These are phyloP conservation scores for Drechslerella dactyloides DNA, from an alignment of 2,329 filamentous ascomycete species.

Conservation along the genomic window DNA sequence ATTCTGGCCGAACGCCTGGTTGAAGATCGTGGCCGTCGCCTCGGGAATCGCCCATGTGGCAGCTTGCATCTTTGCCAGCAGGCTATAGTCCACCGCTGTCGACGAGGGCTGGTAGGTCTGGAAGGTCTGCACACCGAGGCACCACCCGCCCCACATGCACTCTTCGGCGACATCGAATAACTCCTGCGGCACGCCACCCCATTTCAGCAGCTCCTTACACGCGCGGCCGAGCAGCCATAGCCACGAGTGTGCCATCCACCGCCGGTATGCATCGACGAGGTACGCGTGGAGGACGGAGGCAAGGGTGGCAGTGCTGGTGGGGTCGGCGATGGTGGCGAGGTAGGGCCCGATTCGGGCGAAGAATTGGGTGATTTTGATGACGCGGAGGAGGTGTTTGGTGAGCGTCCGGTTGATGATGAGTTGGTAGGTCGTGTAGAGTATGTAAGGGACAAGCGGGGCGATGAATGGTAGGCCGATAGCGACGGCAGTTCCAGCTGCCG, in stretches of 20 bases:
- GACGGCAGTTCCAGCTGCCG: conserved; percentile 40
- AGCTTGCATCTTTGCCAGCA: conserved; percentile 41
- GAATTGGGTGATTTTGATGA: conserved; percentile 48
- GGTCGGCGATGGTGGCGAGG: conserved; percentile 32
- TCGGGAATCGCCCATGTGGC: conserved; percentile 48
- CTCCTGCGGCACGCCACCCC: conserved; percentile 45
- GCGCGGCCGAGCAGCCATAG: conserved; percentile 40
- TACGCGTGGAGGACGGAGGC: conserved; percentile 41
- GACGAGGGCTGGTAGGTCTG: conserved; percentile 25
- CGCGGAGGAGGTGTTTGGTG: conserved; percentile 40
- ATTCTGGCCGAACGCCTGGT: conserved; percentile 40
- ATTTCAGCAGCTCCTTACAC: conserved; percentile 41
- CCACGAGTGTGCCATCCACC: conserved; percentile 49
- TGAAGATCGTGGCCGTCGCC: conserved; percentile 42
- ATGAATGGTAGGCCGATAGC: conserved; percentile 38
- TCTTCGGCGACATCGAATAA: conserved; percentile 44
- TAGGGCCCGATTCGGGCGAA: conserved; percentile 42
- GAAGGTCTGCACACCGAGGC: conserved; percentile 42
- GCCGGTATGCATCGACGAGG: conserved; percentile 37
- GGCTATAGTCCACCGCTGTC: conserved; percentile 29
- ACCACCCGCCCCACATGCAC: conserved; percentile 48
- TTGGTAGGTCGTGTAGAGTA: conserved; percentile 44
- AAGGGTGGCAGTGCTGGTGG: conserved; percentile 30
- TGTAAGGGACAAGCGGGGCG: conserved; percentile 40
- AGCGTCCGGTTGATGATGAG: conserved; percentile 45